Evolutionary conservation across 768 basidiomycete genomes (phyloP).

Genomic region (Neoboletus brunneissimus): DNA sequence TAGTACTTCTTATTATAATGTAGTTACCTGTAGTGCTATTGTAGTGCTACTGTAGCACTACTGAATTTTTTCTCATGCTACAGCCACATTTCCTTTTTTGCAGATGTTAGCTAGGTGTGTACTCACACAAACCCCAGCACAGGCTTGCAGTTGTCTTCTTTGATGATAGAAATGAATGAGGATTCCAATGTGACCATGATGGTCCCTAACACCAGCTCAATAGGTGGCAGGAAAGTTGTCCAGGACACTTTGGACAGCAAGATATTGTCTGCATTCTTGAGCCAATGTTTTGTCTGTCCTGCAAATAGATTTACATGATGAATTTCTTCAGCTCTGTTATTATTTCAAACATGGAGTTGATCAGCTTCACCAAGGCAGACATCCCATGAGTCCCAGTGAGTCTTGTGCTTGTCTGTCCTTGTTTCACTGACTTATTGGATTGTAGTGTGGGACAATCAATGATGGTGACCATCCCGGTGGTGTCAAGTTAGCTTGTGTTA

Average conservation of each 20-base stretch:
- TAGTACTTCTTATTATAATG: no score
- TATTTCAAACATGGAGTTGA: constrained; percentile 58
- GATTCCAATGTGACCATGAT: constrained; percentile 59
- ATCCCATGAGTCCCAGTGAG: constrained; percentile 60
- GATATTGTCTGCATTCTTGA: neutral
- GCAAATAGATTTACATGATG: constrained; percentile 54
- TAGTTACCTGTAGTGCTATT: no score
- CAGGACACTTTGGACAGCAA: constrained; percentile 33
- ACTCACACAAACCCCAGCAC: constrained; percentile 7
- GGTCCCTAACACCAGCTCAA: constrained; percentile 55
- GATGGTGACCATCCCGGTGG: constrained; percentile 16
- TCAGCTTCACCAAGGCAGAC: constrained; percentile 60
- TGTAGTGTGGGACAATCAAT: constrained; percentile 17
- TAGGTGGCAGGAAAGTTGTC: constrained; percentile 63
- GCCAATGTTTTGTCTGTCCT: neutral
- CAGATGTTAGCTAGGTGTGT: neutral
- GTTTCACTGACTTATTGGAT: neutral
- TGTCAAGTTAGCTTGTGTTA: constrained; percentile 21
- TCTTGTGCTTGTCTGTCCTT: neutral
- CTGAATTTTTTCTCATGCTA: no score
- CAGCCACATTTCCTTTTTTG: no score
- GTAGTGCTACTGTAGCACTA: no score
- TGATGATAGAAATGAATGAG: constrained; percentile 42
- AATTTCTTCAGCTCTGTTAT: constrained; percentile 61
- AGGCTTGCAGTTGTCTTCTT: constrained; percentile 12